These are phyloP conservation scores for Cercis canadensis DNA, from an alignment of 306 rosid genomes.

Conservation along the genomic window DNA sequence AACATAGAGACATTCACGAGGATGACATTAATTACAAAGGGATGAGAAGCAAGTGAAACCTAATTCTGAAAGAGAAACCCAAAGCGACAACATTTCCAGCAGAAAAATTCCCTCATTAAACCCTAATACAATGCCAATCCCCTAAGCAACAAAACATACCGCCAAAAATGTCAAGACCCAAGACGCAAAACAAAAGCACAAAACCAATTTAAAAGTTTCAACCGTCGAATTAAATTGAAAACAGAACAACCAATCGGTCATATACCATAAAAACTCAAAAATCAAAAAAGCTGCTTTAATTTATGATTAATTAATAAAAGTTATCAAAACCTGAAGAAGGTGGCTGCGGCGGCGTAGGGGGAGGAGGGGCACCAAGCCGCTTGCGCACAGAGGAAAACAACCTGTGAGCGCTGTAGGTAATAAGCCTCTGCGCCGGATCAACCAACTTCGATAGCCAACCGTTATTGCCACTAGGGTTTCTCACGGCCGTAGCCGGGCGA, in stretches of 20 bases:
- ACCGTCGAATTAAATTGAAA: neutral
- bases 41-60: neutral
- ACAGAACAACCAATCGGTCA: neutral
- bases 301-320: neutral
- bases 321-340: slow-evolving; percentile 41
- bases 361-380: slow-evolving; percentile 74
- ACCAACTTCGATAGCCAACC: slow-evolving; percentile 90
- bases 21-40: no score
- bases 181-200: neutral
- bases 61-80: neutral
- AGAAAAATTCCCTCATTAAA: slow-evolving; percentile 12
- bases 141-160: neutral
- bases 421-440: slow-evolving; percentile 91
- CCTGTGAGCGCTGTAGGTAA: slow-evolving; percentile 64
- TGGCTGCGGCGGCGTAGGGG: slow-evolving; percentile 34
- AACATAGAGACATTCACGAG: no score
- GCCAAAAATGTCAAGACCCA: neutral
- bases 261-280: neutral
- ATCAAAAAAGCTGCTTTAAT: neutral
- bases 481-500: slow-evolving; percentile 63
- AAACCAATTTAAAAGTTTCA: neutral
- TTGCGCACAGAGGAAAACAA: slow-evolving; percentile 78
- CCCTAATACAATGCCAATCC: slow-evolving; percentile 25
- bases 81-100: neutral
- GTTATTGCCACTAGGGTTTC: slow-evolving; percentile 53